Conservation (phyloP, 2,329 filamentous ascomycete genomes). For the Fusarium equiseti region DNA sequence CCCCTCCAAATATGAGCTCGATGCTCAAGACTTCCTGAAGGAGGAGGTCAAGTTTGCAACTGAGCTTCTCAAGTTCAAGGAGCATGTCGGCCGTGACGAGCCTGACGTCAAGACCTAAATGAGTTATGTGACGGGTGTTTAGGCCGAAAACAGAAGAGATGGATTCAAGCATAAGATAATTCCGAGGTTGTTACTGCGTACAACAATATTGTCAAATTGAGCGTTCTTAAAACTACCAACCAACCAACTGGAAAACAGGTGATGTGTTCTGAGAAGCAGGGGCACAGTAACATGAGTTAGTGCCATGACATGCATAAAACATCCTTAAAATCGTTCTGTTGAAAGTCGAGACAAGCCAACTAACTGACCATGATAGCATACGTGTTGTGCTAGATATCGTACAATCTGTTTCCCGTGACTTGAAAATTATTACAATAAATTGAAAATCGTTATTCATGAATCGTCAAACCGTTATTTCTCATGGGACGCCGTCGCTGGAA, state of each 20-base stretch:
- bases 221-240: conserved; percentile 45
- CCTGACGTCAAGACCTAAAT: conserved; percentile 93
- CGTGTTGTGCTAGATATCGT: conserved; percentile 37
- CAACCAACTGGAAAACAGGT: conserved; percentile 25
- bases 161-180: conserved; percentile 38
- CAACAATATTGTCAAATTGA: conserved; percentile 45
- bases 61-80: conserved; percentile 89
- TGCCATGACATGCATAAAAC: conserved; percentile 28
- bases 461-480: conserved; percentile 38
- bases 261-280: conserved; percentile 10
- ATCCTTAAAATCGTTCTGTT: conserved; percentile 26
- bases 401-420: conserved; percentile 42
- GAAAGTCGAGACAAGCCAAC: conserved; percentile 18
- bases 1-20: conserved; percentile 78
- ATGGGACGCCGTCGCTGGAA: conserved; percentile 37
- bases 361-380: conserved; percentile 26
- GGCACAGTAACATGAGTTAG: conserved; percentile 23
- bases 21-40: conserved; percentile 94
- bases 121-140: neutral
- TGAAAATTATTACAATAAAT: conserved; percentile 28
- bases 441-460: conserved; percentile 45
- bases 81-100: conserved; percentile 91
- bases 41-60: conserved; percentile 89
- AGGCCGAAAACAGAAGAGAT: conserved; percentile 26
- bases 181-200: conserved; percentile 43